Evolutionary conservation across 352 stramenopile genomes (phyloP).

Genomic region (Globisporangium iwayamae): DNA sequence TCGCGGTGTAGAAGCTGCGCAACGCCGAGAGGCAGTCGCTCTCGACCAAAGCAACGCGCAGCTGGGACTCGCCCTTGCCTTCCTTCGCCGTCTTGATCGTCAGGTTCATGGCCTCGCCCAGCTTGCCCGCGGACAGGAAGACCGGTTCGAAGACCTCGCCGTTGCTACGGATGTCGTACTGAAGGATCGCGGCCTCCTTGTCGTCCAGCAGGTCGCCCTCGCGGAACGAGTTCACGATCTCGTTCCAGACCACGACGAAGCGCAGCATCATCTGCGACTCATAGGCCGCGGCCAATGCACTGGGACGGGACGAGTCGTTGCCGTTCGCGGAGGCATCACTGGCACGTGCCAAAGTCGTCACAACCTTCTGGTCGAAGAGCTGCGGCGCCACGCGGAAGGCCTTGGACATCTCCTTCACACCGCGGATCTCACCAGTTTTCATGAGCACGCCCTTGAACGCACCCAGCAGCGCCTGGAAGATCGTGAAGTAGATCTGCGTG

Average conservation of each 20-base stretch:
- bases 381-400: slow-evolving; percentile 69
- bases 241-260: slow-evolving; percentile 81
- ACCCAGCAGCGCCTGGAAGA: slow-evolving; percentile 64
- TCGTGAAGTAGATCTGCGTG: slow-evolving; percentile 80
- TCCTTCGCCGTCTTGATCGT: slow-evolving; percentile 71
- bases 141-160: slow-evolving; percentile 85
- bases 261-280: slow-evolving; percentile 81
- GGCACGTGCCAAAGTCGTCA: slow-evolving; percentile 53
- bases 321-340: slow-evolving; percentile 47
- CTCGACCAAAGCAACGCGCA: slow-evolving; percentile 72
- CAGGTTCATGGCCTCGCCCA: slow-evolving; percentile 70
- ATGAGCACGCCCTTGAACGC: slow-evolving; percentile 66
- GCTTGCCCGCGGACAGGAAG: slow-evolving; percentile 80
- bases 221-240: slow-evolving; percentile 81
- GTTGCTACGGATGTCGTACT: slow-evolving; percentile 84
- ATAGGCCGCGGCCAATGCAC: slow-evolving; percentile 48
- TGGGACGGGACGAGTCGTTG: slow-evolving; percentile 41
- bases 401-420: slow-evolving; percentile 71
- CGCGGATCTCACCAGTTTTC: slow-evolving; percentile 72
- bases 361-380: slow-evolving; percentile 78
- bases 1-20: slow-evolving; percentile 81
- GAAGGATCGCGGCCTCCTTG: slow-evolving; percentile 72
- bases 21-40: slow-evolving; percentile 80
- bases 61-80: slow-evolving; percentile 74
- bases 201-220: slow-evolving; percentile 71